Percentiles rank a stretch among this genome's conserved stretches.
phyloP scores from a whole-genome alignment of 2,329 filamentous ascomycete genomes.

The Ceratocystis destructans region DNA sequence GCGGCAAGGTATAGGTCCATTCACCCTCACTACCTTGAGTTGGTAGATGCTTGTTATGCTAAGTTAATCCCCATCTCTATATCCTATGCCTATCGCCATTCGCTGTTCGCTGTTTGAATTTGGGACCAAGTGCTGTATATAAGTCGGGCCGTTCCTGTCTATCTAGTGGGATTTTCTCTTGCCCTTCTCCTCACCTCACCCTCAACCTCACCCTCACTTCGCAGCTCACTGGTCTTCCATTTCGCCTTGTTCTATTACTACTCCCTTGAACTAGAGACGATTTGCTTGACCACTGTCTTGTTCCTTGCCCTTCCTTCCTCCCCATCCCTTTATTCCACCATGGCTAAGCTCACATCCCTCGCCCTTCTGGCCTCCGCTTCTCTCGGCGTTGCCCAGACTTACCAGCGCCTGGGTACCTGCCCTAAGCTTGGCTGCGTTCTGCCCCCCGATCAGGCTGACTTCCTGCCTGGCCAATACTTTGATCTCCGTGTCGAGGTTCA shows the following conservation, averaged over 20 bases:
- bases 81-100: too few species aligned
- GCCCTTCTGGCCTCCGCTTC: slow-evolving; percentile 13
- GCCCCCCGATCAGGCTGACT: slow-evolving; percentile 56
- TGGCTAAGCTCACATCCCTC: slow-evolving; percentile 16
- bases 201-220: background rate
- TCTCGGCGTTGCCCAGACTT: slow-evolving; percentile 38
- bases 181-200: background rate
- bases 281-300: slow-evolving; percentile 5
- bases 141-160: background rate
- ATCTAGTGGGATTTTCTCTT: background rate
- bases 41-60: background rate
- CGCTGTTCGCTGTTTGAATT: background rate
- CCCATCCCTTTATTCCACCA: background rate
- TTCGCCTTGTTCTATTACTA: slow-evolving; percentile 2
- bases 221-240: background rate
- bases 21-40: too few species aligned
- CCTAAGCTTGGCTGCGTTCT: slow-evolving; percentile 46
- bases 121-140: background rate
- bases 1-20: too few species aligned
- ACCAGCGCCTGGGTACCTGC: slow-evolving; percentile 45
- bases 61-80: too few species aligned
- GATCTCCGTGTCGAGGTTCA: slow-evolving; percentile 75
- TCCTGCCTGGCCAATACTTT: slow-evolving; percentile 70
- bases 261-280: background rate
- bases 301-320: background rate